Evolutionary conservation across 257 asterid genomes (phyloP).

Genomic region (Cinchona pubescens): DNA sequence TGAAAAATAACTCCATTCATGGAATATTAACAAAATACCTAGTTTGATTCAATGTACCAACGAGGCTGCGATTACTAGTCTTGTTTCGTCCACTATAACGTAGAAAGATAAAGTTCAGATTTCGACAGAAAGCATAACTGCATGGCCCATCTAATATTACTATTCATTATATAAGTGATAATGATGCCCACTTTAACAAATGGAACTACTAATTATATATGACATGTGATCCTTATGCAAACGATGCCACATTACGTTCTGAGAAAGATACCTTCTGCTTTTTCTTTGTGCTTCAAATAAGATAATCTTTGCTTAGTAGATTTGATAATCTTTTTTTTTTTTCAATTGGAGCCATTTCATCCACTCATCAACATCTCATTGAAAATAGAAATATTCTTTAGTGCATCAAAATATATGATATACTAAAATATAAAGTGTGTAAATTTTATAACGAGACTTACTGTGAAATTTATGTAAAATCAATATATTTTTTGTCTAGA

Average conservation of each 20-base stretch:
- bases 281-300: background rate
- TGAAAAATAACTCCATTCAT: background rate
- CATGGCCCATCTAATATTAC: background rate
- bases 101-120: background rate
- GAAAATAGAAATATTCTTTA: too few relatives aligned
- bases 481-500: too few relatives aligned
- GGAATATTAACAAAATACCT: background rate
- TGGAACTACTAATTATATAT: background rate
- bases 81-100: background rate
- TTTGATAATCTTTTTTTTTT: background rate
- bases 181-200: background rate
- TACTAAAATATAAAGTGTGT: too few relatives aligned
- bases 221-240: slow-evolving; percentile 24
- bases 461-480: too few relatives aligned
- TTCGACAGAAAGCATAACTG: slow-evolving; percentile 20
- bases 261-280: background rate
- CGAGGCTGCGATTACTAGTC: background rate
- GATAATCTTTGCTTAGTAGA: background rate
- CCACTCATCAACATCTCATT: background rate
- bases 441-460: too few relatives aligned
- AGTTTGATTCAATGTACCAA: slow-evolving; percentile 16
- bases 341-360: background rate
- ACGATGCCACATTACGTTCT: background rate
- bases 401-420: too few relatives aligned
- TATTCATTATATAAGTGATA: background rate